Percentiles rank a stretch among this genome's conserved stretches.
Evolutionary conservation across 2,329 filamentous ascomycete species (phyloP).

Genomic region (Rhynchosporium secalis): DNA sequence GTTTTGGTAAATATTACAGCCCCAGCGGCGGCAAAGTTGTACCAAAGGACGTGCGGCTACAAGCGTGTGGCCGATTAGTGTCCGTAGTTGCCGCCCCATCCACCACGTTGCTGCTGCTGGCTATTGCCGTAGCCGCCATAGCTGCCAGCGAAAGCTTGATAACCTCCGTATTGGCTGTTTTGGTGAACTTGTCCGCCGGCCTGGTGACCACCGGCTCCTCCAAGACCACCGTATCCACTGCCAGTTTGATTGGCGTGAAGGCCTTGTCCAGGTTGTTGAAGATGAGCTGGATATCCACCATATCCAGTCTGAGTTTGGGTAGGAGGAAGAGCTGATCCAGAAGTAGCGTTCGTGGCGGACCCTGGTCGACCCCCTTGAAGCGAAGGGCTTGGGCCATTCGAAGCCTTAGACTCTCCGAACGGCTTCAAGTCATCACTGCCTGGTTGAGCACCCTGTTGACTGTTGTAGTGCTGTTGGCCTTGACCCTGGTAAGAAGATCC

Average conservation of each 20-base stretch:
- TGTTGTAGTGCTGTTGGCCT: conserved; percentile 37
- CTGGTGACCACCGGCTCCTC: conserved; percentile 50
- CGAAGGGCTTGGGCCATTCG: conserved; percentile 41
- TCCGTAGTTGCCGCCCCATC: conserved; percentile 51
- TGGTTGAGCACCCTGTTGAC: conserved; percentile 37
- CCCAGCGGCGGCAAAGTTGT: conserved; percentile 29
- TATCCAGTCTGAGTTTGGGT: conserved; percentile 40
- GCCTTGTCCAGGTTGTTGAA: conserved; percentile 40
- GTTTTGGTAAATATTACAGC: conserved; percentile 34
- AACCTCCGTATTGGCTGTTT: conserved; percentile 45
- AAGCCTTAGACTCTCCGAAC: conserved; percentile 41
- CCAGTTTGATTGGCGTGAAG: conserved; percentile 40
- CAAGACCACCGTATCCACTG: conserved; percentile 44
- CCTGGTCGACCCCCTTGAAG: conserved; percentile 41
- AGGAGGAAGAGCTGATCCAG: conserved; percentile 39
- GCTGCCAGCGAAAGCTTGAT: conserved; percentile 46
- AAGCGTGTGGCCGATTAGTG: conserved; percentile 34
- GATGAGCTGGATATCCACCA: conserved; percentile 41
- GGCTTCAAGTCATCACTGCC: conserved; percentile 41
- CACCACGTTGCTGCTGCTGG: conserved; percentile 43
- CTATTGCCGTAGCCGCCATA: conserved; percentile 43
- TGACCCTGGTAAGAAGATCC: conserved; percentile 41
- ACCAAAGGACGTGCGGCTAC: conserved; percentile 36
- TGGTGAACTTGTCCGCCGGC: conserved; percentile 45
- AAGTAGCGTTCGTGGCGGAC: conserved; percentile 41